phyloP scores from a whole-genome alignment of 345 rosid species.

The Brassica incana region DNA sequence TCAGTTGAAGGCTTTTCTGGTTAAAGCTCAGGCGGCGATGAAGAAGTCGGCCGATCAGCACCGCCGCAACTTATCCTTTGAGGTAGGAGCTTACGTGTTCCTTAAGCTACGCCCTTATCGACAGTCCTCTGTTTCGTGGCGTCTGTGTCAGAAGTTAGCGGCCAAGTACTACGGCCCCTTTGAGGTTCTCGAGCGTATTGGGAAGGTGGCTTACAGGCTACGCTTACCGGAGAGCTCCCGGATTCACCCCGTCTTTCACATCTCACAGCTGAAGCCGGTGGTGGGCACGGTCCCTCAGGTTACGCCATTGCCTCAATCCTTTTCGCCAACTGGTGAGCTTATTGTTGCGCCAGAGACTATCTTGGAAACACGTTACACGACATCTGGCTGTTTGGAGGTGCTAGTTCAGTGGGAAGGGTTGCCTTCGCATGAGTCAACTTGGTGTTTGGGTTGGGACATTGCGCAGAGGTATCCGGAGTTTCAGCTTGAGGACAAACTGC shows the following conservation, averaged over 20 bases:
- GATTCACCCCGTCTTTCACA: background rate
- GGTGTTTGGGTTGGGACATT: background rate
- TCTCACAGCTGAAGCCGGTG: background rate
- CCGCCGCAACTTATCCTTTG: background rate
- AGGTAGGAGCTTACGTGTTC: background rate
- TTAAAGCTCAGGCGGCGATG: background rate
- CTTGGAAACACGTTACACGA: background rate
- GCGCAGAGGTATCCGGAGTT: background rate
- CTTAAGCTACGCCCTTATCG: background rate
- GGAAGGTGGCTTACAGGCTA: background rate
- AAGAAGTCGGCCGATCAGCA: background rate
- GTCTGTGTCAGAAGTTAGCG: background rate
- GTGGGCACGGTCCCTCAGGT: background rate
- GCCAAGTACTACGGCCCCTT: background rate
- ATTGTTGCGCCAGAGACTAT: background rate
- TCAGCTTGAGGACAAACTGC: background rate
- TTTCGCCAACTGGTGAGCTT: background rate
- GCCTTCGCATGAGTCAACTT: background rate
- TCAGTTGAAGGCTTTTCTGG: background rate
- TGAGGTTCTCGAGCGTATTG: background rate
- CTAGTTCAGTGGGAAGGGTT: background rate
- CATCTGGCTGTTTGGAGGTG: background rate
- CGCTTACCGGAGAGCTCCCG: background rate
- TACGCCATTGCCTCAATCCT: background rate
- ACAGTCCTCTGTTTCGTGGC: background rate